These are phyloP conservation scores for Venturiaceae sp. DNA, from an alignment of 2,329 filamentous ascomycete species.

Conservation along the genomic window DNA sequence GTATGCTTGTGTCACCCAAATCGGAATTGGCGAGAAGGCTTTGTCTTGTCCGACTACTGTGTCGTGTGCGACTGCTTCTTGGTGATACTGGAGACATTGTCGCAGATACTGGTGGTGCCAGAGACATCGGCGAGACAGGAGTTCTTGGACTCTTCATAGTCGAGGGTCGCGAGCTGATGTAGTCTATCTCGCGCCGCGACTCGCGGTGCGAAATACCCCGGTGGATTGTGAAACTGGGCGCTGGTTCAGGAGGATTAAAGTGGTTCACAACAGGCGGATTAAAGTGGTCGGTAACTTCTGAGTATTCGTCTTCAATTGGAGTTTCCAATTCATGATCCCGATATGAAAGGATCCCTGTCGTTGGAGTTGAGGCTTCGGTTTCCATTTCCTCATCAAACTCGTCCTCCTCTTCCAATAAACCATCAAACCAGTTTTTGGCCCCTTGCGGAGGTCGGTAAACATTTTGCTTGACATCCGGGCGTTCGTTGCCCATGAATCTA, in stretches of 20 bases:
- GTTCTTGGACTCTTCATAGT: background rate
- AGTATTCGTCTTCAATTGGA: background rate
- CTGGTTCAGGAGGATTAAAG: background rate
- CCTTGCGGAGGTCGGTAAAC: conserved; percentile 37
- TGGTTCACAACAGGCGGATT: background rate
- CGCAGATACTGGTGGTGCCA: background rate
- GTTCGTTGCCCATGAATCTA: conserved; percentile 18
- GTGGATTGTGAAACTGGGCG: background rate
- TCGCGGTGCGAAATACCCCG: background rate
- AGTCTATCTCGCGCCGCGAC: background rate
- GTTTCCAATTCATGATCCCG: background rate
- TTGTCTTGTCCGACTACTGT: conserved; percentile 16
- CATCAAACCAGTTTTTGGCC: conserved; percentile 42
- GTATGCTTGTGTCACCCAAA: conserved; percentile 26
- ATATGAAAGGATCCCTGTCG: background rate
- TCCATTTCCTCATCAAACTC: conserved; percentile 12
- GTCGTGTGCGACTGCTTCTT: background rate
- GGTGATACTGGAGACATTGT: background rate
- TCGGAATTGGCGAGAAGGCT: conserved; percentile 20
- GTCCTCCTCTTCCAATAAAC: conserved; percentile 28
- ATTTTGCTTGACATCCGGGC: conserved; percentile 29
- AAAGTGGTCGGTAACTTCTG: background rate
- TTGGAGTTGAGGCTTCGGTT: background rate
- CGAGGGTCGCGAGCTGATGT: background rate
- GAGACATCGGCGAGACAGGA: background rate